Evolutionary conservation across 768 basidiomycete genomes (phyloP), one percentile per base, ranked within the genome.

Genomic region (Tylopilus vinaceipallidus): DNA sequence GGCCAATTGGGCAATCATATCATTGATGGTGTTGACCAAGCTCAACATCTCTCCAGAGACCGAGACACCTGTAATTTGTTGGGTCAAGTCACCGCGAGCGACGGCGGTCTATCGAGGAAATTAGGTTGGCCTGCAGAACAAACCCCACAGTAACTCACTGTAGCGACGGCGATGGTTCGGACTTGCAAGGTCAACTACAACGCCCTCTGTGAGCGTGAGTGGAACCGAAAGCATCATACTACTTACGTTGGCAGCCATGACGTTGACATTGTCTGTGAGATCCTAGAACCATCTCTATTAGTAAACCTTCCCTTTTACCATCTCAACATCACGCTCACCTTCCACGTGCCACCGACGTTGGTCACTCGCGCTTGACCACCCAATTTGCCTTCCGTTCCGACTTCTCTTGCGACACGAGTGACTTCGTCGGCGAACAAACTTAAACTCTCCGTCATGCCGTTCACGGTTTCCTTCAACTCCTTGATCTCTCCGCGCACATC

Each of bases 331-430:
- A 12, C n/a, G 42, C 55, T 39, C 38, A 75, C 77, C 75, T 93
- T 93, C 97, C 97, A 98, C 0, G 92, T 95, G 42, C 97, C 97
- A 51, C 91, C 91, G 38, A 99, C 92, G 62, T 93, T 91, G 54
- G 86, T 87, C 32, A 98, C 97, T 46, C 86, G 79, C 1, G 95
- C 97, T 60, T 95, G 95, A 10, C 95, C 95, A 43, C 95, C 97
- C 61, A 98, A 76, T 58, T 85, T 80, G 29, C 95, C 97, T 65
- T 98, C 97, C 8, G 95, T 98, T 24, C 97, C 97, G 64, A 98
- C 97, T 71, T 98, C 94, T 56, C 91, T 81, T 3, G 95, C 97
- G 26, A 98, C 95, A 47, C 94, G 75, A 26, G 82, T 83, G 48
- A 83, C 82, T 69, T 92, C 89, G 59, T 88, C 87, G 0, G 91